phyloP scores from a whole-genome alignment of 1,284 basidiomycete genomes.

The Moesziomyces globuligerus region DNA sequence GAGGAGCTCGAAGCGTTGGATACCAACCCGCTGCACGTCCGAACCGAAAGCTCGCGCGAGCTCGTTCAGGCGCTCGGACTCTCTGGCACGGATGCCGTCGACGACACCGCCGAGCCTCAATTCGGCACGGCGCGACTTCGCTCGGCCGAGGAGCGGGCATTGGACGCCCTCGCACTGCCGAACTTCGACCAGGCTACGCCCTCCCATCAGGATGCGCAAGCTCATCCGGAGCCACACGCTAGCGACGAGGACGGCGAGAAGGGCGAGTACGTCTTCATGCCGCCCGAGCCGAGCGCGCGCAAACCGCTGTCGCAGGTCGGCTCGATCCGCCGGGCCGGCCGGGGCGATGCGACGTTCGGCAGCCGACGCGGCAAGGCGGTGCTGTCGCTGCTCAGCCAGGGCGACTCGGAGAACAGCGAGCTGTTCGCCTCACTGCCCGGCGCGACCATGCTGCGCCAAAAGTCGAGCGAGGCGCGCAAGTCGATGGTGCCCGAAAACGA shows the following conservation, averaged over 20 bases:
- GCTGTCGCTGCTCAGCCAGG: conserved; percentile 27
- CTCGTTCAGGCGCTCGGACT: conserved; percentile 23
- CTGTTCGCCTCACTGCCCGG: conserved; percentile 31
- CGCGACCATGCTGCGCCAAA: conserved; percentile 26
- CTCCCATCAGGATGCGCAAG: background rate
- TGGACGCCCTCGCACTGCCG: conserved; percentile 10
- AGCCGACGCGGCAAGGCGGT: conserved; percentile 46
- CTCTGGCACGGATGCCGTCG: background rate
- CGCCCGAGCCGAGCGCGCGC: conserved; percentile 1
- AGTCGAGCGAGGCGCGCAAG: background rate
- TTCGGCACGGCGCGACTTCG: conserved; percentile 43
- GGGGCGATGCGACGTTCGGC: conserved; percentile 38
- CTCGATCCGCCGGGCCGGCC: conserved; percentile 18
- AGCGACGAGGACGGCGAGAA: background rate
- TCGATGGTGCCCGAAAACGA: conserved; percentile 23
- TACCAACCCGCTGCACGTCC: conserved; percentile 6
- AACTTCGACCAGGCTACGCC: conserved; percentile 5
- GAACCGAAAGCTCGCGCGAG: conserved; percentile 45
- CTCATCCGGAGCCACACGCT: background rate
- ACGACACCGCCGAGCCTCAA: conserved; percentile 5
- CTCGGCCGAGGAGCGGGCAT: conserved; percentile 12
- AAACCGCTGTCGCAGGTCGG: background rate
- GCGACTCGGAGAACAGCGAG: conserved; percentile 9
- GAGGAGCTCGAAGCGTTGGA: conserved; percentile 44
- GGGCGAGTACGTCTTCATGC: conserved; percentile 34